These are phyloP conservation scores for Colletotrichum filicis DNA, from an alignment of 2,329 filamentous ascomycete genomes.

Conservation along the genomic window DNA sequence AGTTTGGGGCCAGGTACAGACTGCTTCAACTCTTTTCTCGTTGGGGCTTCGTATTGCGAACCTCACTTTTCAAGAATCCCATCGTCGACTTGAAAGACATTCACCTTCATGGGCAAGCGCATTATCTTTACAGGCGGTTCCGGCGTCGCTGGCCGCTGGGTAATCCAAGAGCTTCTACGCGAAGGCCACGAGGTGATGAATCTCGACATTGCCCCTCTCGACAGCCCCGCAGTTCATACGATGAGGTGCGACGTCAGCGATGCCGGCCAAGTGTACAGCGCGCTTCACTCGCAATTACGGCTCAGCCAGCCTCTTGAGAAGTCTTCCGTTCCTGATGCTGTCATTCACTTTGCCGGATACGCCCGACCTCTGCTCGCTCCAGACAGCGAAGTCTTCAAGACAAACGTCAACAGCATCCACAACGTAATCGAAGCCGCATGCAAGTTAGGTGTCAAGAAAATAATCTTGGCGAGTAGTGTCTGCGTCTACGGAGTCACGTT, in stretches of 20 bases:
- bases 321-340: slow-evolving; percentile 63
- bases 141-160: slow-evolving; percentile 48
- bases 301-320: slow-evolving; percentile 43
- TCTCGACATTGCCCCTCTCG: slow-evolving; percentile 46
- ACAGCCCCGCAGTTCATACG: slow-evolving; percentile 43
- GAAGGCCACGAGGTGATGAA: slow-evolving; percentile 49
- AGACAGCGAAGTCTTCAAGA: slow-evolving; percentile 67
- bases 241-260: slow-evolving; percentile 48
- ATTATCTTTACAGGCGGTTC: slow-evolving; percentile 49
- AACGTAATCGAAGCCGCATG: slow-evolving; percentile 73
- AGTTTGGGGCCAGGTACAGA: no score
- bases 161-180: slow-evolving; percentile 45
- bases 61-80: no score
- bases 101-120: slow-evolving; percentile 36
- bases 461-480: slow-evolving; percentile 69
- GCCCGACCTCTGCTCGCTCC: slow-evolving; percentile 70
- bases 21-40: no score
- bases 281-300: slow-evolving; percentile 58
- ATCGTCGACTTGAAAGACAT: no score
- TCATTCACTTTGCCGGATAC: slow-evolving; percentile 71
- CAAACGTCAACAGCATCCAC: slow-evolving; percentile 66
- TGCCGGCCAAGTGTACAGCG: slow-evolving; percentile 51
- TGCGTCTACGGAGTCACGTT: slow-evolving; percentile 72
- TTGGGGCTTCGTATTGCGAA: no score
- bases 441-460: slow-evolving; percentile 70